Evolutionary conservation across 2,329 filamentous ascomycete species (phyloP), one percentile per base, ranked within the genome.

Genomic region (Plectosphaerella sp.): DNA sequence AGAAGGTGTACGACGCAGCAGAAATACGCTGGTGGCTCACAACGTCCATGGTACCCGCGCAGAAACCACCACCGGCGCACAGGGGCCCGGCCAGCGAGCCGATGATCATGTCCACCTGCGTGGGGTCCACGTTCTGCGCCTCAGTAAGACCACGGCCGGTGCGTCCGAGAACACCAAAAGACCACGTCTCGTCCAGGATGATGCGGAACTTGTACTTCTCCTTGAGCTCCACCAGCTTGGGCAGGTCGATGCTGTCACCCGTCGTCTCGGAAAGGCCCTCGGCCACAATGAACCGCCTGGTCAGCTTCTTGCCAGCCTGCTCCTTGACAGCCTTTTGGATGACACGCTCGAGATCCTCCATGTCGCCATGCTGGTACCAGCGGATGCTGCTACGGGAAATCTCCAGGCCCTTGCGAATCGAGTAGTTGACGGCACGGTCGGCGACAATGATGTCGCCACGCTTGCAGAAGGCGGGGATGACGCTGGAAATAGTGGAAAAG

Each of bases 161-260:
- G 56, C 91, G 83, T 47, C 94, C 94, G 5, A 99, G 81, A 16
- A 97, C 89, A 54, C 93, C 95, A 67, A 97, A 99, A 1, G 92
- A 97, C 87, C 90, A 96, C 2, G 92, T 96, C 75, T 99, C 94
- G 68, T 99, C 94, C 37, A 99, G 84, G 59, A 97, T 96, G 52
- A 99, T 83, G 62, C 94, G 91, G 76, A 97, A 99, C 74, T 97
- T 99, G 81, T 97, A 97, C 68, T 88, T 89, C 60, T 92, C 85
- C 72, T 97, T 97, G 60, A 99, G 79, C 67, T 96, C 93, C 57
- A 97, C 89, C 61, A 99, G 82, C 66, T 87, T 92, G 3, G 92
- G 93, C 56, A 99, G 73, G 67, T 97, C 82, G 20, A 87, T 84
- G 62, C 87, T 84, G 67, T 97, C 93, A 49, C 94, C 94, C 20